A percentile compares a stretch with the other conserved stretches of the same genome.
phyloP scores from a whole-genome alignment of 768 basidiomycete genomes.

The Tylopilus subfusipes region DNA sequence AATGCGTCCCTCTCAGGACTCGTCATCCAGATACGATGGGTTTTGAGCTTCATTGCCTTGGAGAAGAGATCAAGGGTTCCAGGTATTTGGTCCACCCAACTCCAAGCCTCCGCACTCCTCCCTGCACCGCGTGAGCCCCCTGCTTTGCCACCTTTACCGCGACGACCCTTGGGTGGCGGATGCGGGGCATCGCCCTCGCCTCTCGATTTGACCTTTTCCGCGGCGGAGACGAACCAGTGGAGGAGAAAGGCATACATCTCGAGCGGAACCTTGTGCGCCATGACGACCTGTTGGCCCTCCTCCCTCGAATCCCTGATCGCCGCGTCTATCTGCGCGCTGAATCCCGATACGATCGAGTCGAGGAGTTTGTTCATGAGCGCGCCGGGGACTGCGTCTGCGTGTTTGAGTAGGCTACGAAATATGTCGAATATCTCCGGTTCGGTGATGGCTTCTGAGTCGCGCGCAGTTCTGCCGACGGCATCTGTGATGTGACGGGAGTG shows the following conservation, averaged over 20 bases:
- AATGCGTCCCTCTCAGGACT: conserved; percentile 84
- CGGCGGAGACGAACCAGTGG: conserved; percentile 84
- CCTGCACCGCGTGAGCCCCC: conserved; percentile 37
- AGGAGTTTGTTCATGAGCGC: conserved; percentile 78
- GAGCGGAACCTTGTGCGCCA: conserved; percentile 66
- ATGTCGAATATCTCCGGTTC: conserved; percentile 74
- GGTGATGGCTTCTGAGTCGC: conserved; percentile 67
- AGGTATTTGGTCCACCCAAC: conserved; percentile 78
- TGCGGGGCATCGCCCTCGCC: conserved; percentile 45
- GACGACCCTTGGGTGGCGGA: conserved; percentile 47
- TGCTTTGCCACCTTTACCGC: conserved; percentile 59
- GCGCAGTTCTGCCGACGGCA: conserved; percentile 79
- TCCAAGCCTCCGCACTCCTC: conserved; percentile 53
- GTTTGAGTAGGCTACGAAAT: conserved; percentile 78
- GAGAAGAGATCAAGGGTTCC: conserved; percentile 64
- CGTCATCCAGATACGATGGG: conserved; percentile 87
- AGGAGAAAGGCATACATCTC: conserved; percentile 92
- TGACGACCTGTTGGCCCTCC: conserved; percentile 59
- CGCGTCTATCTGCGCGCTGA: conserved; percentile 68
- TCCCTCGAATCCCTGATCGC: conserved; percentile 66
- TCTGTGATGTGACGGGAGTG: conserved; percentile 37
- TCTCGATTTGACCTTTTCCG: conserved; percentile 67
- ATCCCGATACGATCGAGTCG: conserved; percentile 79
- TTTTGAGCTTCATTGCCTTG: conserved; percentile 63
- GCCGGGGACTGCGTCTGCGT: conserved; percentile 58